These are phyloP conservation scores for Apodospora peruviana DNA, from an alignment of 495 filamentous ascomycete genomes.

Conservation along the genomic window DNA sequence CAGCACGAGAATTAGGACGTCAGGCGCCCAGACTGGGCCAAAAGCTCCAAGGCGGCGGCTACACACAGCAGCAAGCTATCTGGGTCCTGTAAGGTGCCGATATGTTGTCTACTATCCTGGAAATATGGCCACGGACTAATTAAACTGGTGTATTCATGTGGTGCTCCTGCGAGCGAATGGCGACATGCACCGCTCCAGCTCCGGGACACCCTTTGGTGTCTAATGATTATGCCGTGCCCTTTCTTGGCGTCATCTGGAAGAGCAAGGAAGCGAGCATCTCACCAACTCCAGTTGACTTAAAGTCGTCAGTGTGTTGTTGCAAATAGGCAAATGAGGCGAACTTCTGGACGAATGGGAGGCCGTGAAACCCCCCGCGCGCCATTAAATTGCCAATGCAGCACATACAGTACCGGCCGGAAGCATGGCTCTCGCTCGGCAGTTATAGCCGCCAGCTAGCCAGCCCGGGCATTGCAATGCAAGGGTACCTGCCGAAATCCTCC, in stretches of 20 bases:
- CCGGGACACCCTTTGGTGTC: no score
- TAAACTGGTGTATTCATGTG: no score
- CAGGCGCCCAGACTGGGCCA: background rate
- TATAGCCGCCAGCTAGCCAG: background rate
- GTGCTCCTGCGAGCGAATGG: no score
- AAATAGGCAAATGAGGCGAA: conserved; percentile 1
- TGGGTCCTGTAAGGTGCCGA: no score
- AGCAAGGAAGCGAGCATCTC: background rate
- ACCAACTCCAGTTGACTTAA: no score
- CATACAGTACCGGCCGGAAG: conserved; percentile 2
- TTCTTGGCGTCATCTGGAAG: background rate
- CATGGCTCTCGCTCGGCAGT: conserved; percentile 5
- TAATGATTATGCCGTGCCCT: no score
- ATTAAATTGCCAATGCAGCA: conserved; percentile 1
- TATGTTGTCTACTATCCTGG: no score
- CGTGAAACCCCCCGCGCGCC: background rate
- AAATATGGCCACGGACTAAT: no score
- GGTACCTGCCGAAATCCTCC: background rate
- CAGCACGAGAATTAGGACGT: background rate
- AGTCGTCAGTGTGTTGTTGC: no score
- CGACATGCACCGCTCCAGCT: no score
- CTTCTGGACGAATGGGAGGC: background rate
- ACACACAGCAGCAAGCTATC: no score
- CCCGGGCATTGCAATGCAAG: no score
- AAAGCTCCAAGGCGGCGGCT: background rate